phyloP scores from a whole-genome alignment of 805 yeast species.

The Kodamaea sagamina region DNA sequence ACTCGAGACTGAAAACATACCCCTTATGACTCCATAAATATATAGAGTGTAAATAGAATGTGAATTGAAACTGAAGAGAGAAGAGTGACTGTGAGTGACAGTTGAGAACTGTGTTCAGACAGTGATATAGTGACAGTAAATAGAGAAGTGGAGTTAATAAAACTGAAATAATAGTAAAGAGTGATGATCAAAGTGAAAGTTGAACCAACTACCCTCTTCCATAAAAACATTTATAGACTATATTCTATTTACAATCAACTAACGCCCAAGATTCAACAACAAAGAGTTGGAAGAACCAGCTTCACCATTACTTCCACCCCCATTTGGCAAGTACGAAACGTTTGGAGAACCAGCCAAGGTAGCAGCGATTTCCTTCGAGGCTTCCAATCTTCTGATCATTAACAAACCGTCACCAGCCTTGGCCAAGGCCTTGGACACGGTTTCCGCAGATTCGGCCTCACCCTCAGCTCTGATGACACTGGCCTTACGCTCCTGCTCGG shows the following conservation, averaged over 20 bases:
- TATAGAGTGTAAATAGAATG: constrained; percentile 12
- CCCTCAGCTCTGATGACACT: constrained; percentile 96
- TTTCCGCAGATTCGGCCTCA: constrained; percentile 98
- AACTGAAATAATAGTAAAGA: too few relatives aligned
- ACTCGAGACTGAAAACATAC: too few relatives aligned
- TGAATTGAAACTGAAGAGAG: constrained; percentile 2
- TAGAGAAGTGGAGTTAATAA: too few relatives aligned
- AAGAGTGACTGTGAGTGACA: too few relatives aligned
- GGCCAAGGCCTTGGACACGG: constrained; percentile 85
- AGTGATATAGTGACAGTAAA: too few relatives aligned
- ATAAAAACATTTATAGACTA: constrained; percentile 1
- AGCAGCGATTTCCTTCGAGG: constrained; percentile 91
- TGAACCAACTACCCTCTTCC: too few relatives aligned
- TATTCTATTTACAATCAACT: constrained; percentile 13
- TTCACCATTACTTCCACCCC: constrained; percentile 34
- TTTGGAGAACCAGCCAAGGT: constrained; percentile 83
- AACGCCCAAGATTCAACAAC: constrained; percentile 70
- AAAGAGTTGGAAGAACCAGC: constrained; percentile 52
- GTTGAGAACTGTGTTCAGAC: too few relatives aligned
- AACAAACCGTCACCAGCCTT: constrained; percentile 96
- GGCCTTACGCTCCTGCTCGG: constrained; percentile 97
- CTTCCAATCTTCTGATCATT: constrained; percentile 92
- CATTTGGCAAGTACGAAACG: constrained; percentile 83
- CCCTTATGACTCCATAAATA: too few relatives aligned
- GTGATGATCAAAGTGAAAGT: too few relatives aligned